Percentiles rank a stretch among this genome's conserved stretches.
Evolutionary conservation across 257 asterid genomes (phyloP).

Genomic region (Solanum infundibuliforme): DNA sequence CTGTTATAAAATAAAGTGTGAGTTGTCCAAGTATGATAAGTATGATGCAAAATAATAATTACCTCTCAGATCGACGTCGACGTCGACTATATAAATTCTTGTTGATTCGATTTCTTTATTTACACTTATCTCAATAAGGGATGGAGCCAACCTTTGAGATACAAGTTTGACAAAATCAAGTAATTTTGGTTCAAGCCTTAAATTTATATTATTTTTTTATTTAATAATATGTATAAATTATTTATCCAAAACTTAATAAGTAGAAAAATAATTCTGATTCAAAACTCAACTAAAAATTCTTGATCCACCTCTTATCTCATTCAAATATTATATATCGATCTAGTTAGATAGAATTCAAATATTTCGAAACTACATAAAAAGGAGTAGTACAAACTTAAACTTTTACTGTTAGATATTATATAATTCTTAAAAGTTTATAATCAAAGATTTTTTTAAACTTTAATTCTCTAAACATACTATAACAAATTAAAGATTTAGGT

Average conservation of each 20-base stretch:
- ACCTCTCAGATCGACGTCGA: not conserved
- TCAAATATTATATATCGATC: not conserved
- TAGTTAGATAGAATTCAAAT: not conserved
- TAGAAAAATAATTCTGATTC: not conserved
- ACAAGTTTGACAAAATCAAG: not conserved
- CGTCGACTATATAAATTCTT: not conserved
- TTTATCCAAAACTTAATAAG: not conserved
- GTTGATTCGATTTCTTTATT: not conserved
- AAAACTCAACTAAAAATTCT: not conserved
- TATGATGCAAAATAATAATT: not conserved
- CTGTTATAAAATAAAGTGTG: too few species aligned
- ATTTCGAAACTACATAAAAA: not conserved
- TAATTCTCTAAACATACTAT: not conserved
- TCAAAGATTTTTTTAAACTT: not conserved
- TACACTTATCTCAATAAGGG: not conserved
- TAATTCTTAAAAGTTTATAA: not conserved
- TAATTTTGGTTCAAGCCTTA: not conserved
- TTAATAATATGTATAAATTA: not conserved
- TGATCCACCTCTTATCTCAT: not conserved
- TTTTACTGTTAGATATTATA: not conserved
- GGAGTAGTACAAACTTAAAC: not conserved
- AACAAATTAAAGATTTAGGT: too few species aligned
- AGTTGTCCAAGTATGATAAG: too few species aligned
- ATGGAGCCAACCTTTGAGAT: not conserved
- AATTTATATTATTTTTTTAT: not conserved